These are phyloP conservation scores for Penicillium sclerotiorum DNA, from an alignment of 2,329 filamentous ascomycete genomes.

Conservation along the genomic window DNA sequence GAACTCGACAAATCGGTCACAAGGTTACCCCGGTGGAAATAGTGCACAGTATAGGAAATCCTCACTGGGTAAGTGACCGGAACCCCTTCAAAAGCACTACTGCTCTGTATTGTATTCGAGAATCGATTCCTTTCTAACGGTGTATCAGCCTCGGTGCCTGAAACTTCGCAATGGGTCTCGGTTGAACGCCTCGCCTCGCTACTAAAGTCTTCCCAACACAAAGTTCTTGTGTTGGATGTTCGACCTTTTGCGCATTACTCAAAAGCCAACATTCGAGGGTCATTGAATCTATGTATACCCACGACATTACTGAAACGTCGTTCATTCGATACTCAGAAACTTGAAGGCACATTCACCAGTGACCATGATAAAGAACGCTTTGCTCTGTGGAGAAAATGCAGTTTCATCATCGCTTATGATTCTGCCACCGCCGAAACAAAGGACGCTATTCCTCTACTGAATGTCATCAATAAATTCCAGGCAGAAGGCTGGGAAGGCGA, in stretches of 20 bases:
- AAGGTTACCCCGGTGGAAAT: background rate
- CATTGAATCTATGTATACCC: conserved; percentile 90
- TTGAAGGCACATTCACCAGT: conserved; percentile 82
- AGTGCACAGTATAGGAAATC: conserved; percentile 2
- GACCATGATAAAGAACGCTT: conserved; percentile 72
- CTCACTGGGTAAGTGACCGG: conserved; percentile 13
- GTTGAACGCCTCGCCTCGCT: conserved; percentile 60
- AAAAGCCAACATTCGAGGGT: conserved; percentile 72
- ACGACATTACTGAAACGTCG: conserved; percentile 89
- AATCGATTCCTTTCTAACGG: conserved; percentile 7
- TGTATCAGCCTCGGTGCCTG: conserved; percentile 1
- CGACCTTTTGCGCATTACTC: conserved; percentile 83
- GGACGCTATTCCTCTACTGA: conserved; percentile 77
- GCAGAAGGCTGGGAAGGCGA: conserved; percentile 78
- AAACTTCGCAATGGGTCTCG: conserved; percentile 46
- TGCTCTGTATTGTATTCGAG: background rate
- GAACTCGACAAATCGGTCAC: background rate
- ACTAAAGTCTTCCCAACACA: conserved; percentile 53
- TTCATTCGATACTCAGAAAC: conserved; percentile 84
- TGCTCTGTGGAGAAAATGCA: conserved; percentile 71
- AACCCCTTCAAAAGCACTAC: background rate
- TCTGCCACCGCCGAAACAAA: conserved; percentile 73
- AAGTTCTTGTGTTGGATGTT: conserved; percentile 77
- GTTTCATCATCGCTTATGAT: conserved; percentile 86
- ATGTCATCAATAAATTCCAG: conserved; percentile 91